Percentiles rank a stretch among this genome's conserved stretches.
These are phyloP conservation scores for Annulohypoxylon truncatum DNA, from an alignment of 2,329 filamentous ascomycete species.

Conservation along the genomic window DNA sequence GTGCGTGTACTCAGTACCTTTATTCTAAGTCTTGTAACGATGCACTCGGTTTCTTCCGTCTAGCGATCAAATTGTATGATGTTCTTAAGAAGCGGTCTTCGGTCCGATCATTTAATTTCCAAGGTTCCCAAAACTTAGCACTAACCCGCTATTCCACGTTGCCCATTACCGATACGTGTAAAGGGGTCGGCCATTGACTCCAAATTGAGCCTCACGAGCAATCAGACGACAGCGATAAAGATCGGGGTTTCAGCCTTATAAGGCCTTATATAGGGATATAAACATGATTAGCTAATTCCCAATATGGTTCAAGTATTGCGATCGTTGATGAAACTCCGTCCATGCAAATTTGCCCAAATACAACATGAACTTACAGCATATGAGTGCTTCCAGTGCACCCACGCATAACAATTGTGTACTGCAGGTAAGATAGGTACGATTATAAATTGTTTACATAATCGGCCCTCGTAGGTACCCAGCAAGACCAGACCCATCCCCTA, in stretches of 20 bases:
- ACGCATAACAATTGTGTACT: background rate
- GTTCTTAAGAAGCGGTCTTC: conserved; percentile 30
- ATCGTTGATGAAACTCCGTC: background rate
- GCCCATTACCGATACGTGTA: conserved; percentile 28
- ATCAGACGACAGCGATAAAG: conserved; percentile 25
- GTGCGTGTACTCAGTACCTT: conserved; percentile 16
- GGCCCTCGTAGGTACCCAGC: background rate
- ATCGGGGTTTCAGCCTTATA: conserved; percentile 39
- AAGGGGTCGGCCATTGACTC: conserved; percentile 33
- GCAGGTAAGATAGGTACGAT: conserved; percentile 3
- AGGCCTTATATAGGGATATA: conserved; percentile 36
- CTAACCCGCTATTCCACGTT: conserved; percentile 23
- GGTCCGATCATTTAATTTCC: conserved; percentile 39
- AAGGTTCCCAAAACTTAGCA: conserved; percentile 18
- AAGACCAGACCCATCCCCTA: conserved; percentile 7
- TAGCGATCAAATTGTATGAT: conserved; percentile 33
- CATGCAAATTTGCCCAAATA: conserved; percentile 16
- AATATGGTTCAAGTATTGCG: conserved; percentile 14
- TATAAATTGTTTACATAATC: conserved; percentile 30
- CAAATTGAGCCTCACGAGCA: conserved; percentile 41
- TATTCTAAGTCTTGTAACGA: conserved; percentile 24
- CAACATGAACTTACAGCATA: background rate
- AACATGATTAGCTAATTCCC: conserved; percentile 10
- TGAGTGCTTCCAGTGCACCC: background rate
- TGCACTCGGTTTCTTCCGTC: conserved; percentile 36